Base-by-base conservation (phyloP, 2,329 filamentous ascomycete species). In the Penicillium sp. region DNA sequence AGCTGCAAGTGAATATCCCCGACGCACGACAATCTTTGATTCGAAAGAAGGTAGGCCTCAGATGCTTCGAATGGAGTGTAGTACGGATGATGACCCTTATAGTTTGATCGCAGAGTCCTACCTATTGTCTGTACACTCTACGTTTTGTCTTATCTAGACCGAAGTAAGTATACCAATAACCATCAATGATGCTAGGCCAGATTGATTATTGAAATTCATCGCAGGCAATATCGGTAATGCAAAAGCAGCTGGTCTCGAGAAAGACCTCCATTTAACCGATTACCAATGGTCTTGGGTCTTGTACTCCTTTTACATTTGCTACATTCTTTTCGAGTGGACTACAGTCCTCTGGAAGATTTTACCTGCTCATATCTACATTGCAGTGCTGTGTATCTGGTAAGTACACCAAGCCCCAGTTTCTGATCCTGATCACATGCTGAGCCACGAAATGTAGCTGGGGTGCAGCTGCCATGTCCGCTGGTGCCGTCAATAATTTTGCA, bases 321-420 rank as follows among this genome's bases (percentile, higher is more conserved):
- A 71, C 25, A 67, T 70, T 25, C 4, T 68, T 22, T 71, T 71
- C 16, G 69, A 71, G 28, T 71, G 70, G 70, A 66, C 67, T 0
- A 68, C 67, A 0, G 58, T 71, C 1, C 33, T 70, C 6, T 71
- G 70, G 68, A 71, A 70, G 30, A 58, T 71, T 11, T 51, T 71
- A 8, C 68, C 70, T 3, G 69, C 70, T 1, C 69, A 71, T 40
- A 59, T 59, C 13, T 71, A 70, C 40, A 43, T 71, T 16, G 62
- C 67, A 5, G 26, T 46, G 2, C 45, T 70, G 3, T 71, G 66
- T 33, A 62, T 70, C 28, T 71, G 65, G 68, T 70, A 59, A 60
- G 68, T 26, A 13, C 22, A 14, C 13, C 13, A 6, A 46, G 40
- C n/a, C 22, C 22, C 22, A 16, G 6, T 46, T 5, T 26, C 22